These are phyloP conservation scores for Talaromyces liani DNA, from an alignment of 495 filamentous ascomycete genomes.

Conservation along the genomic window DNA sequence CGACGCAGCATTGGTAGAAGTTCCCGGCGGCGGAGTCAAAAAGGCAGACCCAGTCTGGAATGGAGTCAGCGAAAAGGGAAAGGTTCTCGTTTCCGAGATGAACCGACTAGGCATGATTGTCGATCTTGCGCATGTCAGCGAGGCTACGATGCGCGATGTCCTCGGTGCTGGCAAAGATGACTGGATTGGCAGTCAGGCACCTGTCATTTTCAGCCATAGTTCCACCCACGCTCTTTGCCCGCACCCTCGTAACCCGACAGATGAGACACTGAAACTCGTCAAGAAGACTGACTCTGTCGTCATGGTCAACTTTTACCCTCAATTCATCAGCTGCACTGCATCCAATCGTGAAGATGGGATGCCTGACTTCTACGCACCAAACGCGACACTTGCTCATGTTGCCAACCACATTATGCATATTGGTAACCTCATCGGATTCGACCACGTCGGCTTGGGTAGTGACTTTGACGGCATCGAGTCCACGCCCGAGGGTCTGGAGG, in stretches of 20 bases:
- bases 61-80: conserved; percentile 65
- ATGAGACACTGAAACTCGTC: conserved; percentile 49
- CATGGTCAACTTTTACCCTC: conserved; percentile 60
- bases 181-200: conserved; percentile 37
- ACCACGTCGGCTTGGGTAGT: conserved; percentile 55
- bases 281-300: conserved; percentile 47
- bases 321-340: conserved; percentile 59
- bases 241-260: conserved; percentile 52
- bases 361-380: conserved; percentile 43
- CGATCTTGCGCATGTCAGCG: conserved; percentile 48
- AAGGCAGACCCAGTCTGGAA: conserved; percentile 43
- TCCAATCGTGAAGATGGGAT: conserved; percentile 37
- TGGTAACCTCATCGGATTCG: conserved; percentile 47
- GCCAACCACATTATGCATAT: conserved; percentile 58
- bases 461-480: conserved; percentile 55
- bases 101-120: conserved; percentile 44
- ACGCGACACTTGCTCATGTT: conserved; percentile 73
- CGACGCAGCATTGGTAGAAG: conserved; percentile 63
- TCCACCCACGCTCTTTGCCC: conserved; percentile 45
- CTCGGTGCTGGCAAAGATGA: conserved; percentile 37
- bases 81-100: conserved; percentile 50
- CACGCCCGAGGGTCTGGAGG: conserved; percentile 48
- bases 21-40: conserved; percentile 34
- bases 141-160: conserved; percentile 49
- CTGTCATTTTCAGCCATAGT: conserved; percentile 54